Evolutionary conservation across 2,329 filamentous ascomycete genomes (phyloP).

Genomic region (Sporothrix pallida): DNA sequence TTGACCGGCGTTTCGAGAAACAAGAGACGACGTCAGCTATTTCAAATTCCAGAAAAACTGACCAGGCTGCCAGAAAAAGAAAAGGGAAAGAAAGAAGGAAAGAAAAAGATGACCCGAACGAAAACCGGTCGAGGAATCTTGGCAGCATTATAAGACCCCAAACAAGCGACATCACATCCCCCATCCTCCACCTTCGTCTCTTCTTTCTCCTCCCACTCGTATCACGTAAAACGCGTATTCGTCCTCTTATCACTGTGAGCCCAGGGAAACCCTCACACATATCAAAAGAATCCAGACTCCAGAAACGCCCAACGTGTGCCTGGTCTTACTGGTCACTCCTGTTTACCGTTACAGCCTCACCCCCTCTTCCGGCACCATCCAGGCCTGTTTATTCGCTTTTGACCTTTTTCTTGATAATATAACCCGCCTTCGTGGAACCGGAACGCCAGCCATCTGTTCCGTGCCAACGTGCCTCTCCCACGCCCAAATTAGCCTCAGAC

Average conservation of each 20-base stretch:
- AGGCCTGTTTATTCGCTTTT: neutral
- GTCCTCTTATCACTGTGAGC: neutral
- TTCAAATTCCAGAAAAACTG: neutral
- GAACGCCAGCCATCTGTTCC: neutral
- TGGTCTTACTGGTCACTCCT: neutral
- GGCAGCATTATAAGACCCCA: constrained; percentile 23
- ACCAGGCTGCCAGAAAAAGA: neutral
- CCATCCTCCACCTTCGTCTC: neutral
- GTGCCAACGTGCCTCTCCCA: neutral
- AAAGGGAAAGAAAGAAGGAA: neutral
- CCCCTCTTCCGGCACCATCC: neutral
- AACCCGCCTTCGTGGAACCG: constrained; percentile 10
- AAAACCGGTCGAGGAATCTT: neutral
- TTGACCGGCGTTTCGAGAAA: neutral
- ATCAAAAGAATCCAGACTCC: neutral
- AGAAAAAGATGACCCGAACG: constrained; percentile 28
- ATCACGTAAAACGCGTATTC: constrained; percentile 31
- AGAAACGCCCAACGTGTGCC: constrained; percentile 7
- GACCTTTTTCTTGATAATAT: neutral
- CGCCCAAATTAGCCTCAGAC: neutral
- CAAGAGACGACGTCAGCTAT: constrained; percentile 13
- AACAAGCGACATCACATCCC: neutral
- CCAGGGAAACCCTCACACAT: neutral
- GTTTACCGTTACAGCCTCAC: neutral
- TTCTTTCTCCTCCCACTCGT: neutral